phyloP scores from a whole-genome alignment of 106 monocot species.

The Allium fistulosum region DNA sequence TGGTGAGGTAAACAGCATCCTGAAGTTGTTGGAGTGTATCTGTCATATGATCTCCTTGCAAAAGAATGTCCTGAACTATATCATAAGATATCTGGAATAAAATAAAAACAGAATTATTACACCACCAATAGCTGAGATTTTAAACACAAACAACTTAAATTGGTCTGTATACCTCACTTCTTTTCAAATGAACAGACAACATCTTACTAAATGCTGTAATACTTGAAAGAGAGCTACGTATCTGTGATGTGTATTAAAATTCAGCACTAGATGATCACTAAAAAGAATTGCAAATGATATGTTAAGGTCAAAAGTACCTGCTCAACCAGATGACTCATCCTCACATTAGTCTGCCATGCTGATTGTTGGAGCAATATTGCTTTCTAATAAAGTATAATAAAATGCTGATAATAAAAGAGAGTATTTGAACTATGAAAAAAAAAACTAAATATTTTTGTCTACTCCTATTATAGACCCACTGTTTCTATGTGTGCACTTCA shows the following conservation, averaged over 20 bases:
- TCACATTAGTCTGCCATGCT: conserved; percentile 84
- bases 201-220: conserved; percentile 72
- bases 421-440: too few species aligned
- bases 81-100: conserved; percentile 62
- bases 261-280: too few species aligned
- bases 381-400: conserved; percentile 36
- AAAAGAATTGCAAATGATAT: too few species aligned
- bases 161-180: conserved; percentile 56
- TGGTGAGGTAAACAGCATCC: conserved; percentile 81
- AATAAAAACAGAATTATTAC: conserved; percentile 1
- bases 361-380: conserved; percentile 73
- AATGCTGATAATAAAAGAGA: too few species aligned
- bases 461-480: too few species aligned
- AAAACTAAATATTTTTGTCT: too few species aligned
- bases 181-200: conserved; percentile 73
- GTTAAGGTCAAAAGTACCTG: conserved; percentile 38
- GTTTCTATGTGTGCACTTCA: too few species aligned
- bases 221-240: conserved; percentile 64
- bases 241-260: conserved; percentile 26
- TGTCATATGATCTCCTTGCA: conserved; percentile 81
- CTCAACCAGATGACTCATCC: conserved; percentile 82
- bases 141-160: neutral
- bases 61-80: conserved; percentile 69
- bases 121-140: neutral
- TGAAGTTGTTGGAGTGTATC: conserved; percentile 79